Conservation (phyloP, 257 asterid genomes). For the Solanum piurae region DNA sequence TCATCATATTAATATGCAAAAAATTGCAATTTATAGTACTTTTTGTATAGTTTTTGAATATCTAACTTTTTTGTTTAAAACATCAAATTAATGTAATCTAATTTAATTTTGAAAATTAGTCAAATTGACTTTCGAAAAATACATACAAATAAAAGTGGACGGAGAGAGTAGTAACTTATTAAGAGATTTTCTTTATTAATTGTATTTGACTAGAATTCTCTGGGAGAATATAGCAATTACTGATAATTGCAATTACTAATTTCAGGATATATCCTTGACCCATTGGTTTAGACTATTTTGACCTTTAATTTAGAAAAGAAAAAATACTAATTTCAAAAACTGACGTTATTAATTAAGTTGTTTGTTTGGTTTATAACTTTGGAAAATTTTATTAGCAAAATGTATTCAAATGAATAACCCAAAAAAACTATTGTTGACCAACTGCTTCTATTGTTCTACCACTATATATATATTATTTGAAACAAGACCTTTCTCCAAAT, state of each 20-base stretch:
- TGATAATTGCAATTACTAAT: not conserved
- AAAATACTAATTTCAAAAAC: not conserved
- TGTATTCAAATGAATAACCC: not conserved
- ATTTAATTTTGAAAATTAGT: too few relatives aligned
- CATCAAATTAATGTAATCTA: too few relatives aligned
- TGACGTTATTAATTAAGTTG: not conserved
- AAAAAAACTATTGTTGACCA: not conserved
- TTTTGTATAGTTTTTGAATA: too few relatives aligned
- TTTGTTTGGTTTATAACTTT: not conserved
- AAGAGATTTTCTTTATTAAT: not conserved
- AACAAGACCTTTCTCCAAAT: not conserved
- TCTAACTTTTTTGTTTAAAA: too few relatives aligned
- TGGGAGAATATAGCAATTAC: not conserved
- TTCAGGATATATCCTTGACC: too few relatives aligned
- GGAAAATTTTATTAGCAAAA: not conserved
- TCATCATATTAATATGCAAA: too few relatives aligned
- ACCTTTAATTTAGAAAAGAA: too few relatives aligned
- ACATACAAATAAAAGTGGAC: too few relatives aligned
- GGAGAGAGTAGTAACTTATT: too few relatives aligned
- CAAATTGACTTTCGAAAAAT: too few relatives aligned
- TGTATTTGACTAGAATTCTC: not conserved
- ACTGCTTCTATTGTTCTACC: not conserved
- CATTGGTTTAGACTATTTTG: too few relatives aligned
- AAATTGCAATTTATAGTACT: too few relatives aligned
- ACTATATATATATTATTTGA: not conserved